Conservation (phyloP, 805 yeast genomes). For the Candida germanica region DNA sequence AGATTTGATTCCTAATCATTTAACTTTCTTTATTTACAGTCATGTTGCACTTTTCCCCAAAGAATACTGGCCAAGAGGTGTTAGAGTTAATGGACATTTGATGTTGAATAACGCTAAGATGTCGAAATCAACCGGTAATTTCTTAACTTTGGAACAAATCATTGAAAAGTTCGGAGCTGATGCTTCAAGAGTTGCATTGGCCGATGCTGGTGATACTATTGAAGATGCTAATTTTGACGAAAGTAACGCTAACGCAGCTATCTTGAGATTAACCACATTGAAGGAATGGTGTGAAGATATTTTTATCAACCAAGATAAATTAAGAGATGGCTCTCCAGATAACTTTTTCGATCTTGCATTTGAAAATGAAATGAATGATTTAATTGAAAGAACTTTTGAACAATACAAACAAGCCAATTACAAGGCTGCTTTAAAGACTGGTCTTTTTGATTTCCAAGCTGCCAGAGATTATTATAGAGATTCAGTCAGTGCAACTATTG, state of each 20-base stretch:
- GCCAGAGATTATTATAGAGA: slow-evolving; percentile 97
- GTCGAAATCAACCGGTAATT: slow-evolving; percentile 98
- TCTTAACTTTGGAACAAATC: slow-evolving; percentile 83
- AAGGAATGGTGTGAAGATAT: slow-evolving; percentile 95
- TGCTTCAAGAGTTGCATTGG: slow-evolving; percentile 94
- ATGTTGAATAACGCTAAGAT: slow-evolving; percentile 94
- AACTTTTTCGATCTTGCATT: slow-evolving; percentile 82
- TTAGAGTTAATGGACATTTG: slow-evolving; percentile 94
- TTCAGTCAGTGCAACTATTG: slow-evolving; percentile 46
- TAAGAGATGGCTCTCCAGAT: slow-evolving; percentile 49
- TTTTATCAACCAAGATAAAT: slow-evolving; percentile 45
- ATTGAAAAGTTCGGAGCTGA: slow-evolving; percentile 93
- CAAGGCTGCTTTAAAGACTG: slow-evolving; percentile 86
- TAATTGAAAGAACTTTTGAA: slow-evolving; percentile 70
- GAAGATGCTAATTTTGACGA: slow-evolving; percentile 99
- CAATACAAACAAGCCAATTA: slow-evolving; percentile 72
- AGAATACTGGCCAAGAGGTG: slow-evolving; percentile 89
- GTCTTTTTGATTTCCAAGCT: slow-evolving; percentile 90
- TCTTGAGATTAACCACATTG: slow-evolving; percentile 84
- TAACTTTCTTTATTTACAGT: slow-evolving; percentile 90
- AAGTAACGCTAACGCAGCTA: slow-evolving; percentile 94
- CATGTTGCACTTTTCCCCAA: slow-evolving; percentile 92
- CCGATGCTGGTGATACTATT: slow-evolving; percentile 96
- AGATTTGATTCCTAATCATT: slow-evolving; percentile 95
- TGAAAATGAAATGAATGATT: slow-evolving; percentile 86